Percentiles rank a stretch among this genome's conserved stretches.
These are phyloP conservation scores for Crithidia brevicula DNA, from an alignment of 208 protist species.

Conservation along the genomic window DNA sequence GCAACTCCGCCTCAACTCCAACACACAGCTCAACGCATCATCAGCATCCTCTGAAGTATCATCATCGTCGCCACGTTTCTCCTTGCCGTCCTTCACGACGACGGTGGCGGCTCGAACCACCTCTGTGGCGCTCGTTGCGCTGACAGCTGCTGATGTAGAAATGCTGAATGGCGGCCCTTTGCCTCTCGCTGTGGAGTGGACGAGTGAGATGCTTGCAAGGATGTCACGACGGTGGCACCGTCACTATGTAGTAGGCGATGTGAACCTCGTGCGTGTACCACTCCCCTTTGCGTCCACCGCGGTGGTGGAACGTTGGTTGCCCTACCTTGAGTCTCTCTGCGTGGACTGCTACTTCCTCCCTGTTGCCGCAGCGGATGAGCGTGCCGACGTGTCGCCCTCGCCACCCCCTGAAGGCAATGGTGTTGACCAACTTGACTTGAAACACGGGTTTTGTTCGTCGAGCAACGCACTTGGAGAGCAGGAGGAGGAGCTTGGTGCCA, in stretches of 20 bases:
- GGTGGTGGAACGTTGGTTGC: constrained; percentile 12
- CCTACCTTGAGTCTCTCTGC: constrained; percentile 3
- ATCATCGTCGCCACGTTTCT: no score
- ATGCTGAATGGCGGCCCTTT: constrained; percentile 19
- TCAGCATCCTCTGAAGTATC: no score
- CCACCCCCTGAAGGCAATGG: neutral
- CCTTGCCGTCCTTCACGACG: no score
- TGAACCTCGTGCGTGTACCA: constrained; percentile 13
- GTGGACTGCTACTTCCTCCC: constrained; percentile 6
- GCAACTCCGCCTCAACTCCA: neutral
- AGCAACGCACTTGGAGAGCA: neutral
- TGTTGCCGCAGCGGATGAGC: neutral
- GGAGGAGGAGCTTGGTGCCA: no score
- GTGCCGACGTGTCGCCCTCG: neutral
- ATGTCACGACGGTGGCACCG: constrained; percentile 22
- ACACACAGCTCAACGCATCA: no score
- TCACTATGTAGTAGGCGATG: constrained; percentile 14
- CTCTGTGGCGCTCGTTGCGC: constrained; percentile 6
- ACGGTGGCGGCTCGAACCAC: neutral
- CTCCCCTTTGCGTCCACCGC: neutral
- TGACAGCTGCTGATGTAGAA: constrained; percentile 16
- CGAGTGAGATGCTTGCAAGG: neutral
- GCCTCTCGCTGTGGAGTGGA: neutral
- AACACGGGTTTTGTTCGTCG: neutral
- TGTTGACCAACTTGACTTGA: no score